phyloP scores from a whole-genome alignment of 1,284 basidiomycete species.

The Cystobasidium pallidum region DNA sequence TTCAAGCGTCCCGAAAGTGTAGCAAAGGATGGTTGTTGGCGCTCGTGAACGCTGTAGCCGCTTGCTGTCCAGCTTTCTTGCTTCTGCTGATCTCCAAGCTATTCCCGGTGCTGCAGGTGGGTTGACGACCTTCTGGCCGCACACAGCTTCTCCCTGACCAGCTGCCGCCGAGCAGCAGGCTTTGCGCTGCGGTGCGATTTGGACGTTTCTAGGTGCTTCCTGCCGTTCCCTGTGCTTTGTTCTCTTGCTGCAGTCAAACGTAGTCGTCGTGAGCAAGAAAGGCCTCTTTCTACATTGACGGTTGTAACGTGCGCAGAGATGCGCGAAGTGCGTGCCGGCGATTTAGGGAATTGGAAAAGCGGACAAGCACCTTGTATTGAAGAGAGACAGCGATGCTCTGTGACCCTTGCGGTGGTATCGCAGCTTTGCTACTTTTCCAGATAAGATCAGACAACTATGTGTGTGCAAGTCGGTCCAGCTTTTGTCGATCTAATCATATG shows the following conservation, averaged over 20 bases:
- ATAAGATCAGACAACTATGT: too few species aligned
- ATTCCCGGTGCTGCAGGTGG: background rate
- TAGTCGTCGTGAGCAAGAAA: background rate
- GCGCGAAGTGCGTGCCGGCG: background rate
- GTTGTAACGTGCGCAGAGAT: background rate
- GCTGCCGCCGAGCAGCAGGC: too few species aligned
- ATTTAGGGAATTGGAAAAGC: background rate
- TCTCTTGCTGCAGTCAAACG: background rate
- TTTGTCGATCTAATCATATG: background rate
- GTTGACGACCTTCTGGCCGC: background rate
- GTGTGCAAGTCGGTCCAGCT: too few species aligned
- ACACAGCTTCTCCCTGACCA: too few species aligned
- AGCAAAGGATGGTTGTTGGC: background rate
- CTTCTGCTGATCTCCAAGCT: constrained; percentile 5
- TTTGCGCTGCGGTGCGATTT: too few species aligned
- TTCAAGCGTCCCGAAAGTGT: background rate
- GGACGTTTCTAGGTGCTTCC: too few species aligned
- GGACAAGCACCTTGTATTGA: too few species aligned
- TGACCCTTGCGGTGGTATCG: too few species aligned
- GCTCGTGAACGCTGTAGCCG: background rate
- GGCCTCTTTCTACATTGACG: background rate
- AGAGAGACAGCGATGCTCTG: too few species aligned
- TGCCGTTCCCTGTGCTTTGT: background rate
- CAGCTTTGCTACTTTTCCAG: too few species aligned
- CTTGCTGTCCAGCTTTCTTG: background rate